phyloP scores from a whole-genome alignment of 2,329 filamentous ascomycete genomes.

The Cordyceps militaris region DNA sequence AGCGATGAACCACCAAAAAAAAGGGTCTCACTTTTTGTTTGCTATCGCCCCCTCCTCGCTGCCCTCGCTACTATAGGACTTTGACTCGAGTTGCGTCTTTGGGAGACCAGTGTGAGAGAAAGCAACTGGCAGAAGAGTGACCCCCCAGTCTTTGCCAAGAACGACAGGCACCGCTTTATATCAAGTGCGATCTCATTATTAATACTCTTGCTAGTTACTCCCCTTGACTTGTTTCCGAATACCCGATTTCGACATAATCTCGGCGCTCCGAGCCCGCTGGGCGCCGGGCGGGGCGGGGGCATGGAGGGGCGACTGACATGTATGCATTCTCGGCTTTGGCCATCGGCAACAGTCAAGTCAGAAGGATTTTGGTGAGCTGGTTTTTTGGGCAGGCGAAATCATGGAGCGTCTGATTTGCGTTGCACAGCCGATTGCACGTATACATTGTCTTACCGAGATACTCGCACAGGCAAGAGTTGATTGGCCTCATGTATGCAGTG shows the following conservation, averaged over 20 bases:
- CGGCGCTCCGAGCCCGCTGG: background rate
- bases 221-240: no score
- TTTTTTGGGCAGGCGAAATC: background rate
- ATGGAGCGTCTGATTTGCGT: background rate
- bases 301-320: background rate
- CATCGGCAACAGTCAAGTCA: background rate
- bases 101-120: no score
- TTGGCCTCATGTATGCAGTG: background rate
- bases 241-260: background rate
- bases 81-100: background rate
- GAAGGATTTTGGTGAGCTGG: background rate
- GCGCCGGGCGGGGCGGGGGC: background rate
- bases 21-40: slow-evolving; percentile 7
- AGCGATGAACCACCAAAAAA: no score
- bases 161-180: no score
- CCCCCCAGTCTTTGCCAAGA: background rate
- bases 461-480: background rate
- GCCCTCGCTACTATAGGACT: background rate
- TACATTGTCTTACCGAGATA: background rate
- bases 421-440: background rate
- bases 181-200: no score
- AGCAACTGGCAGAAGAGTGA: no score
- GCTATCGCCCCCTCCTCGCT: background rate
- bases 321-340: background rate
- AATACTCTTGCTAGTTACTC: no score